Percentiles rank a stretch among this genome's conserved stretches.
phyloP scores from a whole-genome alignment of 306 rosid genomes.

The Medicago arabica region DNA sequence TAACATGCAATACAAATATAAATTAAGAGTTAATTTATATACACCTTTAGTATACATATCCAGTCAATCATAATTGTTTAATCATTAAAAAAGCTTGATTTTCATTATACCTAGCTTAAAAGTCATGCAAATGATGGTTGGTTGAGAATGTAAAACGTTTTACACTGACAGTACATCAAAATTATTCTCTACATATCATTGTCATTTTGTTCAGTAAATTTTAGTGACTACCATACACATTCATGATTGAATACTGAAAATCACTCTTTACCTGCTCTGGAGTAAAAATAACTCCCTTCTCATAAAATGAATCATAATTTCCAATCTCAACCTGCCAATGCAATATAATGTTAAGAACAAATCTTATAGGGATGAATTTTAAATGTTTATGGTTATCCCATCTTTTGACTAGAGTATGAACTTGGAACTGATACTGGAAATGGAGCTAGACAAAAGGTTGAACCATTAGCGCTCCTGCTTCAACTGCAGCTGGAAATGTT shows the following conservation, averaged over 20 bases:
- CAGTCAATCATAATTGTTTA: no score
- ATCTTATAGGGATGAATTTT: not conserved
- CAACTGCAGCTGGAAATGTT: conserved; percentile 74
- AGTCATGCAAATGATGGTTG: no score
- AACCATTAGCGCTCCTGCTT: conserved; percentile 93
- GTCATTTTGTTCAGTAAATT: not conserved
- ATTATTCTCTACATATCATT: no score
- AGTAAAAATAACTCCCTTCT: conserved; percentile 74
- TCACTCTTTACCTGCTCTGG: conserved; percentile 70
- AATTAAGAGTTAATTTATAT: no score
- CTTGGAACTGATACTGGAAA: conserved; percentile 28
- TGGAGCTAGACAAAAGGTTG: conserved; percentile 38
- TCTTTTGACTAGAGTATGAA: conserved; percentile 11
- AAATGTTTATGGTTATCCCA: conserved; percentile 4
- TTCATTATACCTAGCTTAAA: no score
- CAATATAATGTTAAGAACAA: conserved; percentile 27
- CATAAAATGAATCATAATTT: conserved; percentile 90
- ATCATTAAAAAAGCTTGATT: no score
- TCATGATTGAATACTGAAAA: conserved; percentile 28
- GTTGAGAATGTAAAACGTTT: no score
- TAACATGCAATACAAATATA: not conserved
- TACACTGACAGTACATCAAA: no score
- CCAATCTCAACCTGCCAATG: conserved; percentile 85
- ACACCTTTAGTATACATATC: no score
- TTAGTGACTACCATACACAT: not conserved